These are phyloP conservation scores for Zygoascus flipseniorum DNA, from an alignment of 805 yeast genomes.

Conservation along the genomic window DNA sequence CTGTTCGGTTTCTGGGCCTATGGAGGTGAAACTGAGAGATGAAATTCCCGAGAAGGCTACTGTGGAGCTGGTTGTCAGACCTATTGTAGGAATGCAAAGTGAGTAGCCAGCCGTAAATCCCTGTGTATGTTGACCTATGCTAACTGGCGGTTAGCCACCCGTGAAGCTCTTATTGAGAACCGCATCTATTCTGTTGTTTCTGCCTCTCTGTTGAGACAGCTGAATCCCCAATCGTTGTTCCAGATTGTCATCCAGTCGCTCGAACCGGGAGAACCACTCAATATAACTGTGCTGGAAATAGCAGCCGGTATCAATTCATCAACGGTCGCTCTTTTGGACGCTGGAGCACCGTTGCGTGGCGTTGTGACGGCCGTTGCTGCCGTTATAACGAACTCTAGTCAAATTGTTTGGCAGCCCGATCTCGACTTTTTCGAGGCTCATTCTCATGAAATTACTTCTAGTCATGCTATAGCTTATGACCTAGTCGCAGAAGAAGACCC, in stretches of 20 bases:
- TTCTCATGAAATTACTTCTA: slow-evolving; percentile 40
- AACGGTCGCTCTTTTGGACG: slow-evolving; percentile 67
- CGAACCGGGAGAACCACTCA: slow-evolving; percentile 20
- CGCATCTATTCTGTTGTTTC: slow-evolving; percentile 54
- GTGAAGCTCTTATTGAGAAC: slow-evolving; percentile 73
- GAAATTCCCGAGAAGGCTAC: slow-evolving; percentile 75
- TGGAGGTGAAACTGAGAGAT: slow-evolving; percentile 74
- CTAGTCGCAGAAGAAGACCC: slow-evolving; percentile 41
- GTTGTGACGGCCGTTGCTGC: slow-evolving; percentile 52
- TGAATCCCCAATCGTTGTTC: slow-evolving; percentile 72
- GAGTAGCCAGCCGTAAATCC: slow-evolving; percentile 2
- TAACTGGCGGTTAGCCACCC: slow-evolving; percentile 27
- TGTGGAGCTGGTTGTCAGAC: slow-evolving; percentile 70
- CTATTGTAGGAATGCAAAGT: slow-evolving; percentile 65
- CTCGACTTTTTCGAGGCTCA: slow-evolving; percentile 24
- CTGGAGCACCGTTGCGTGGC: slow-evolving; percentile 61
- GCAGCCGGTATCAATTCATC: slow-evolving; percentile 66
- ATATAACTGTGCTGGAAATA: slow-evolving; percentile 29
- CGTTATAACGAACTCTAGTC: slow-evolving; percentile 28
- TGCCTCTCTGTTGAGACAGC: slow-evolving; percentile 48
- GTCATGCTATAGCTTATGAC: slow-evolving; percentile 59
- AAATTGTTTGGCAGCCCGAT: slow-evolving; percentile 36
- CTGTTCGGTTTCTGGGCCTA: slow-evolving; percentile 82
- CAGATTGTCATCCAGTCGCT: slow-evolving; percentile 57
- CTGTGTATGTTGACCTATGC: slow-evolving; percentile 10